These are phyloP conservation scores for Talaromyces nanjingensis DNA, from an alignment of 495 filamentous ascomycete genomes.

Conservation along the genomic window DNA sequence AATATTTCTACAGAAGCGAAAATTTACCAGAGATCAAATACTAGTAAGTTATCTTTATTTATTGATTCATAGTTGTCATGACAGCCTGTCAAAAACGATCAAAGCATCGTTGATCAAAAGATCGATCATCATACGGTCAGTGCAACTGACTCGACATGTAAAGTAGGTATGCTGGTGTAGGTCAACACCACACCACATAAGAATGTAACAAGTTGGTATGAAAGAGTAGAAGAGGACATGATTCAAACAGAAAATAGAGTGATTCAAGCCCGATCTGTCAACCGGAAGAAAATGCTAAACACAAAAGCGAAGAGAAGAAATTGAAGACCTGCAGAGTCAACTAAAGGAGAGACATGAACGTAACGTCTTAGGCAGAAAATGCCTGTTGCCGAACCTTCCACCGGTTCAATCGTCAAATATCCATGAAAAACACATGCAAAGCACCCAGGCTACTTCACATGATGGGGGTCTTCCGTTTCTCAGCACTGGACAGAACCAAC, in stretches of 20 bases:
- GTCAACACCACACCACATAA: background rate
- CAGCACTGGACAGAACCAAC: constrained; percentile 79
- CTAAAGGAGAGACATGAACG: constrained; percentile 7
- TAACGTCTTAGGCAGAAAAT: background rate
- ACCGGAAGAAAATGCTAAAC: constrained; percentile 1
- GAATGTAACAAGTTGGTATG: background rate
- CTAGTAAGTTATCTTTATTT: background rate
- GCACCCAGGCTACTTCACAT: constrained; percentile 25
- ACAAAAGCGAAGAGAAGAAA: background rate
- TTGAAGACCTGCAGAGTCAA: constrained; percentile 1
- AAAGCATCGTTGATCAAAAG: background rate
- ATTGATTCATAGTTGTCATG: constrained; percentile 5
- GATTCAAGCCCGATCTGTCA: background rate
- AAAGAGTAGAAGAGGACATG: constrained; percentile 4
- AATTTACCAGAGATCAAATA: background rate
- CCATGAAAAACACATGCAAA: background rate
- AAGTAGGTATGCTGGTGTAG: background rate
- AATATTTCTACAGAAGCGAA: background rate
- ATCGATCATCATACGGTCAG: background rate
- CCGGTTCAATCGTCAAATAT: background rate
- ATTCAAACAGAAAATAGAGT: background rate
- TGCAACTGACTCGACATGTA: constrained; percentile 1
- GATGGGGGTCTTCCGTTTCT: constrained; percentile 80
- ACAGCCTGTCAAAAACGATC: background rate
- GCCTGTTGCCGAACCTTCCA: constrained; percentile 8